Evolutionary conservation across 345 rosid species (phyloP).

Genomic region (Populus nigra): DNA sequence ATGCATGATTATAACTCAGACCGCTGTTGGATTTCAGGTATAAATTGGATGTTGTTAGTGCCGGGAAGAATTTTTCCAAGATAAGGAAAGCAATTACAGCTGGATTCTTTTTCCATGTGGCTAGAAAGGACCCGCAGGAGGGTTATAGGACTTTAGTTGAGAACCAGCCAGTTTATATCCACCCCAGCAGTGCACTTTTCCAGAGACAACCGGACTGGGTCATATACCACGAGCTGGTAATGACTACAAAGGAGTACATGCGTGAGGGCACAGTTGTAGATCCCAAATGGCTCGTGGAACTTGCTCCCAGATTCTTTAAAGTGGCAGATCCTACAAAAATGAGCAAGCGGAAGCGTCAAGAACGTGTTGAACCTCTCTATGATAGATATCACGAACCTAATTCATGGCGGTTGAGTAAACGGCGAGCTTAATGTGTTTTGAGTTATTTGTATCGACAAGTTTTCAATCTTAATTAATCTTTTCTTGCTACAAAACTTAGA

Average conservation of each 20-base stretch:
- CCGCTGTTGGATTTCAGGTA: slow-evolving; percentile 42
- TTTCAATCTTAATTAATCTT: neutral
- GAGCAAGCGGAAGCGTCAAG: slow-evolving; percentile 91
- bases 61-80: slow-evolving; percentile 71
- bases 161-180: slow-evolving; percentile 85
- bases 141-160: slow-evolving; percentile 80
- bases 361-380: slow-evolving; percentile 80
- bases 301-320: slow-evolving; percentile 89
- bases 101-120: slow-evolving; percentile 84
- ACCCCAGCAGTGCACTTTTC: slow-evolving; percentile 87
- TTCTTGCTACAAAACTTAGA: neutral
- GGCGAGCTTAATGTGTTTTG: slow-evolving; percentile 60
- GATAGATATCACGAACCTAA: slow-evolving; percentile 89
- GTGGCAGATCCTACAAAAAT: slow-evolving; percentile 77
- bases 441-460: neutral
- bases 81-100: slow-evolving; percentile 84
- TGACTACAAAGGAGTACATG: slow-evolving; percentile 95
- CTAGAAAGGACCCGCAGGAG: slow-evolving; percentile 85
- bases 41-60: slow-evolving; percentile 74
- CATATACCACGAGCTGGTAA: slow-evolving; percentile 85
- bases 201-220: slow-evolving; percentile 98
- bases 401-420: slow-evolving; percentile 83
- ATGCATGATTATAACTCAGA: neutral
- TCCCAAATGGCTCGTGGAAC: slow-evolving; percentile 89
- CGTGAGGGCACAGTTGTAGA: slow-evolving; percentile 79